Evolutionary conservation across 2,329 filamentous ascomycete genomes (phyloP).

Genomic region (Niveomyces coronatus): DNA sequence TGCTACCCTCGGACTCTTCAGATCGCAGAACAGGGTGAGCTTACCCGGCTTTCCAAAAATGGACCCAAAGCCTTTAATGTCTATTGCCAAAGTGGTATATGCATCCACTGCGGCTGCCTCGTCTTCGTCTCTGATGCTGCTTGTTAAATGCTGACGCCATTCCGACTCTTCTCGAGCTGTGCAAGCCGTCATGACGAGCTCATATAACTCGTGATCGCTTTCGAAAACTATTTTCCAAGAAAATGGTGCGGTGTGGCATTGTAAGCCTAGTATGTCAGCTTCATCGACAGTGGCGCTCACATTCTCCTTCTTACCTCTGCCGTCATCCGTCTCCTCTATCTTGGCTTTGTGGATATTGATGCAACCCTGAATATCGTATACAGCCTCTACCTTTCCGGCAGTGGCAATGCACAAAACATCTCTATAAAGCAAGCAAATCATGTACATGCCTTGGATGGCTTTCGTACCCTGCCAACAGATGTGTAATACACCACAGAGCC

Average conservation of each 20-base stretch:
- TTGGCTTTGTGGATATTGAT: slow-evolving; percentile 56
- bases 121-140: slow-evolving; percentile 37
- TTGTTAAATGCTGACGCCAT: slow-evolving; percentile 63
- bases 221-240: slow-evolving; percentile 92
- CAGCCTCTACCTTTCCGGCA: slow-evolving; percentile 50
- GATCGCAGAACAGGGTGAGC: slow-evolving; percentile 5
- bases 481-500: slow-evolving; percentile 73
- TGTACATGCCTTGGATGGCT: slow-evolving; percentile 64
- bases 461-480: slow-evolving; percentile 68
- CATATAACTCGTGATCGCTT: slow-evolving; percentile 63
- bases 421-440: slow-evolving; percentile 77
- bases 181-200: slow-evolving; percentile 80
- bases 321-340: slow-evolving; percentile 65
- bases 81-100: slow-evolving; percentile 52
- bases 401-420: slow-evolving; percentile 69
- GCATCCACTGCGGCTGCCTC: slow-evolving; percentile 32
- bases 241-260: slow-evolving; percentile 76
- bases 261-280: slow-evolving; percentile 50
- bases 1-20: too few relatives aligned
- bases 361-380: slow-evolving; percentile 65
- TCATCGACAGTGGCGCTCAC: neutral
- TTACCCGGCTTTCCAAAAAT: slow-evolving; percentile 63
- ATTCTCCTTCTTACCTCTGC: slow-evolving; percentile 50
- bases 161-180: slow-evolving; percentile 67
- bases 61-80: slow-evolving; percentile 64